A percentile compares a stretch with the other conserved stretches of the same genome.
phyloP scores from a whole-genome alignment of 1,284 basidiomycete species.

The Meira nashicola region DNA sequence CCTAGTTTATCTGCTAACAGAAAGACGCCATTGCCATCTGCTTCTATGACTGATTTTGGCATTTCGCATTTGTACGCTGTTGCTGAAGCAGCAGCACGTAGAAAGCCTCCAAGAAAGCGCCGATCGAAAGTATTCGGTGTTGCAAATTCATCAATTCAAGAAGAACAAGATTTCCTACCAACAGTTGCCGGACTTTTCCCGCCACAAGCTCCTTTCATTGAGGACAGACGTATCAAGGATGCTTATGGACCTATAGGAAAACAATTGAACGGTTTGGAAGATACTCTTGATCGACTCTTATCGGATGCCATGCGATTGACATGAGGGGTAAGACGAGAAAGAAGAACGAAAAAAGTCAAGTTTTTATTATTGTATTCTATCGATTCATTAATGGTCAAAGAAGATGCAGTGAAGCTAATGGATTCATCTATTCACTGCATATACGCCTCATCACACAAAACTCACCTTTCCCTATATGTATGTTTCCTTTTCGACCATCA shows the following conservation, averaged over 20 bases:
- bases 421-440: no score
- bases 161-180: conserved; percentile 19
- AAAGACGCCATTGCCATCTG: conserved; percentile 10
- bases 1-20: not conserved
- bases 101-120: conserved; percentile 23
- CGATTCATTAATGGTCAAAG: no score
- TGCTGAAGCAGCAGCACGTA: conserved; percentile 37
- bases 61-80: conserved; percentile 39
- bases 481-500: no score
- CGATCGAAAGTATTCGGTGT: conserved; percentile 18
- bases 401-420: no score
- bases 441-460: no score
- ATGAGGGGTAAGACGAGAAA: no score
- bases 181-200: conserved; percentile 32
- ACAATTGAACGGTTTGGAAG: conserved; percentile 7
- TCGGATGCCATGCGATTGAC: not conserved
- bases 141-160: not conserved
- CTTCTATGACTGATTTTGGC: conserved; percentile 21
- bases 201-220: conserved; percentile 19
- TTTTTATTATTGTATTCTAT: no score
- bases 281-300: conserved; percentile 1
- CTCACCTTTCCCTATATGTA: no score
- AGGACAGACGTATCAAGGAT: conserved; percentile 5
- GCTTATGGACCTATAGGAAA: conserved; percentile 2
- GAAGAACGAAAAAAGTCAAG: no score